Conservation (phyloP, 2,329 filamentous ascomycete species). For the Raffaelea arxii region DNA sequence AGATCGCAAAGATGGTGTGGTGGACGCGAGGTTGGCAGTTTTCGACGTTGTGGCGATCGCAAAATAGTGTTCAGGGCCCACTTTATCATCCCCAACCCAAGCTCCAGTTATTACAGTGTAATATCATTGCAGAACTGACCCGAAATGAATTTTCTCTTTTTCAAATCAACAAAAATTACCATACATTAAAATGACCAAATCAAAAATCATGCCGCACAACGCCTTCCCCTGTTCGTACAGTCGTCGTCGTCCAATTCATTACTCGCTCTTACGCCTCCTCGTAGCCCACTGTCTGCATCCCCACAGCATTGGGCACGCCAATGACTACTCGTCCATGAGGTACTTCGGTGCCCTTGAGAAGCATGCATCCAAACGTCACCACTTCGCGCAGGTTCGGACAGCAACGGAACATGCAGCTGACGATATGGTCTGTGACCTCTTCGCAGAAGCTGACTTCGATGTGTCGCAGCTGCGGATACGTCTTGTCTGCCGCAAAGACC, state of each 20-base stretch:
- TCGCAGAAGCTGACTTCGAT: constrained; percentile 73
- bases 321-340: constrained; percentile 46
- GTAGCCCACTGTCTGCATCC: constrained; percentile 48
- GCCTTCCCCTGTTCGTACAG: background rate
- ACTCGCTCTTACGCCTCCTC: constrained; percentile 14
- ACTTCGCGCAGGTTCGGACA: constrained; percentile 52
- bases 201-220: no score
- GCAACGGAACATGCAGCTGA: constrained; percentile 52
- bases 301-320: constrained; percentile 48
- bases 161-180: no score
- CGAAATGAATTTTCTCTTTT: no score
- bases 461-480: constrained; percentile 58
- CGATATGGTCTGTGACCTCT: constrained; percentile 53
- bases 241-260: background rate
- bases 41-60: no score
- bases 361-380: constrained; percentile 58
- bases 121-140: no score
- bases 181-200: no score
- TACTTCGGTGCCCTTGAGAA: constrained; percentile 42
- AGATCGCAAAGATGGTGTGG: no score
- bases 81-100: no score
- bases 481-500: constrained; percentile 52
- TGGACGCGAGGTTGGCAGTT: no score
- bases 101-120: no score
- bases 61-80: no score